Base-by-base conservation (phyloP, 345 rosid genomes). In the Cardiospermum halicacabum region DNA sequence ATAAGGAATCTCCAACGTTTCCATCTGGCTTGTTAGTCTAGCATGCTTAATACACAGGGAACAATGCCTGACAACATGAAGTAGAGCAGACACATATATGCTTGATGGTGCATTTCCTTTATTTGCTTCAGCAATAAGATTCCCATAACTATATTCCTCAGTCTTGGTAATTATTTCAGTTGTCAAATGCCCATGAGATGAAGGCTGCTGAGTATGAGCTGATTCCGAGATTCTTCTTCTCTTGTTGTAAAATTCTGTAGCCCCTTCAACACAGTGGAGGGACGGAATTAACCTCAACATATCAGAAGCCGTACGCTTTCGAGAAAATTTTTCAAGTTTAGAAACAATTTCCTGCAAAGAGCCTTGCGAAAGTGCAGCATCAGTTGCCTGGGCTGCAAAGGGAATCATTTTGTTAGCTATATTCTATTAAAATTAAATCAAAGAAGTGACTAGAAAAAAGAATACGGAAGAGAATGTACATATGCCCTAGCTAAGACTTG, bases 11-110 rank as follows among this genome's bases (percentile, higher is more conserved):
- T 86, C 92, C 69, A 91, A 68, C 45, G 85, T 83, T 30, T 89
- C 94, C 98, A 95, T 95, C 85, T 95, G 99, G 81, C 90, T 74
- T 25, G 96, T 95, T 69, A 95, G 80, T 77, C 93, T 84, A 64
- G 97, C 97, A 81, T 89, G 92, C 79, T 91, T 95, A 66, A 91
- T 91, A 69, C 96, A 82, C 64, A 89, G 81, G 22, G 94, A 89
- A 75, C 92, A 89, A 78, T 91, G 99, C 70, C 96, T 86, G 56
- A 95, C 92, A 66, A 95, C 96, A 13, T 89, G 96, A 70, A 87
- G 92, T 66, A 95, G 88, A 50, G 97, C 91, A 61, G 91, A 86
- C 66, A 91, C 82, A 72, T 89, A 95, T 66, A 88, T 74, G 69
- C 92, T 79, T 27, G 94, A 83, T 65, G 96, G 90, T 54, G 78